These are phyloP conservation scores for Chlamydomonas schloesseri DNA, from an alignment of 139 green algal species.

Conservation along the genomic window DNA sequence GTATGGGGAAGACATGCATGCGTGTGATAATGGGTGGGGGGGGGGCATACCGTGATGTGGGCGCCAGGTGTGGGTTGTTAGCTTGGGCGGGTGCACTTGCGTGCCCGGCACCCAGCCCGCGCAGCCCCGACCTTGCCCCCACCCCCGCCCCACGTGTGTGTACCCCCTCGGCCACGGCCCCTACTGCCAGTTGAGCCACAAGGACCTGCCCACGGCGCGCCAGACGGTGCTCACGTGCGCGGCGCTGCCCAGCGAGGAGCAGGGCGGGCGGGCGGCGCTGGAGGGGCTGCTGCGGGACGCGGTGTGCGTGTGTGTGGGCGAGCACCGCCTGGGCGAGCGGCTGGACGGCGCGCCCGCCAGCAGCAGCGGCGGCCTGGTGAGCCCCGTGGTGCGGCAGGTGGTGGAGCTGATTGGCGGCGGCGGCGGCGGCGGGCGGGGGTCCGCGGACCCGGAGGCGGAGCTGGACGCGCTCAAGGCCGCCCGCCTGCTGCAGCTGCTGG, in stretches of 20 bases:
- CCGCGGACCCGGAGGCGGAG: no score
- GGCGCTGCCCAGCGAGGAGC: constrained; percentile 79
- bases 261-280: constrained; percentile 9
- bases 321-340: neutral
- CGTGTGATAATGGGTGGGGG: no score
- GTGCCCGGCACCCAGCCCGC: no score
- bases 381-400: constrained; percentile 20
- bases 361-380: neutral
- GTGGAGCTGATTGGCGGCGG: constrained; percentile 9
- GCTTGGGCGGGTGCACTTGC: no score
- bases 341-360: neutral
- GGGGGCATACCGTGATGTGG: no score
- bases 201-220: constrained; percentile 56
- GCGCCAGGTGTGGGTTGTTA: no score
- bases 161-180: no score
- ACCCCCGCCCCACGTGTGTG: no score
- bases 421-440: no score
- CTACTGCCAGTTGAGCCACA: no score
- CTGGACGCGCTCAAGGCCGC: constrained; percentile 5
- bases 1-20: no score
- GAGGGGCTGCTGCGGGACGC: constrained; percentile 32
- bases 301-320: neutral
- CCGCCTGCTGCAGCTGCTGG: constrained; percentile 15
- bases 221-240: constrained; percentile 93
- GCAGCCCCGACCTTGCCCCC: no score